Evolutionary conservation across 1,139 yeast species (phyloP).

Genomic region (Lodderomyces pseudojiufengensis): DNA sequence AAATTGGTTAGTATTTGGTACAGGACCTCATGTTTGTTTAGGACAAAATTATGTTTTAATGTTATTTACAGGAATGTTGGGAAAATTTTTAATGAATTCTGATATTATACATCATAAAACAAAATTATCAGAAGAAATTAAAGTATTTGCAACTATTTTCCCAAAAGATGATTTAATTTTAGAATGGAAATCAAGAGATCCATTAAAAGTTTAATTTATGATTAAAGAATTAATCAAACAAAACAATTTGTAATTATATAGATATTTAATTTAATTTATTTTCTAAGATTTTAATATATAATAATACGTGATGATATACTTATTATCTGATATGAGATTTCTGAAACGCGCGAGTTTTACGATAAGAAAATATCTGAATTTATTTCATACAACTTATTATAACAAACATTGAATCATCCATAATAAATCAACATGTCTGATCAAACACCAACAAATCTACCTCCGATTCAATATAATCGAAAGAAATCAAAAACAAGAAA

Average conservation of each 20-base stretch:
- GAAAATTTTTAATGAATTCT: conserved; percentile 77
- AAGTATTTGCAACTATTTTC: conserved; percentile 96
- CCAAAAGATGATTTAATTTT: conserved; percentile 91
- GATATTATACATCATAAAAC: conserved; percentile 84
- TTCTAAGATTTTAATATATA: too few species aligned
- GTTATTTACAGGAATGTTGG: conserved; percentile 84
- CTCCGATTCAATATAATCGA: conserved; percentile 13
- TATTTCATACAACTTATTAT: too few species aligned
- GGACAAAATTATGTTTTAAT: conserved; percentile 93
- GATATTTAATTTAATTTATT: too few species aligned
- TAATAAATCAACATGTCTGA: too few species aligned
- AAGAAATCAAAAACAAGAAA: conserved; percentile 33
- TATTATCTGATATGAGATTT: too few species aligned
- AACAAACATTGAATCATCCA: too few species aligned
- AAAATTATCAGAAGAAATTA: conserved; percentile 80
- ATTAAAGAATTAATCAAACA: too few species aligned
- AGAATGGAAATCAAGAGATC: conserved; percentile 63
- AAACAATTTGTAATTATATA: too few species aligned
- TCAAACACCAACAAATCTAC: conserved; percentile 3
- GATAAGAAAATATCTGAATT: too few species aligned
- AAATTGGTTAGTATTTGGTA: conserved; percentile 95
- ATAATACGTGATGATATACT: too few species aligned
- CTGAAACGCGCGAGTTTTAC: too few species aligned
- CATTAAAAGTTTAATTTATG: too few species aligned
- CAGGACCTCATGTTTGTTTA: conserved; percentile 94